Conservation (phyloP, 2,329 filamentous ascomycete genomes). For the Pyricularia grisea region DNA sequence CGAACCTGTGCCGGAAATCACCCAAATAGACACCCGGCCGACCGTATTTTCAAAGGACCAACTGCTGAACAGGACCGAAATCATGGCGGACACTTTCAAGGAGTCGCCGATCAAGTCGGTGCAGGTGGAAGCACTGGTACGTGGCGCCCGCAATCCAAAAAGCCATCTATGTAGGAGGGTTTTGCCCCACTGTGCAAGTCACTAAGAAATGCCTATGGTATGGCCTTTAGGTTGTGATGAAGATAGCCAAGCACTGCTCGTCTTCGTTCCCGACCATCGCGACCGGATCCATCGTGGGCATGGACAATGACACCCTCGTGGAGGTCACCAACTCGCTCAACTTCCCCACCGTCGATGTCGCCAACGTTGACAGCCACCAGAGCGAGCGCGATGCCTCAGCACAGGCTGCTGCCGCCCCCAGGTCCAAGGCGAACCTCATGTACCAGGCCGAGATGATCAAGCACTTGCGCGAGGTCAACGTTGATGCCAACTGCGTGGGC, state of each 20-base stretch:
- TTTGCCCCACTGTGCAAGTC: constrained; percentile 15
- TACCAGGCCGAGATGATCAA: constrained; percentile 98
- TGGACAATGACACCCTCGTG: constrained; percentile 74
- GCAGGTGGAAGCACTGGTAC: constrained; percentile 89
- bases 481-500: constrained; percentile 94
- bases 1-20: not conserved
- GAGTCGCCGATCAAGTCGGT: constrained; percentile 74
- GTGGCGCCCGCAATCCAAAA: constrained; percentile 19
- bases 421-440: constrained; percentile 77
- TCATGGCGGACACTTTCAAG: constrained; percentile 51
- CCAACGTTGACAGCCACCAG: constrained; percentile 61
- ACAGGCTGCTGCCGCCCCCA: constrained; percentile 77
- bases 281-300: constrained; percentile 84
- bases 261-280: constrained; percentile 79
- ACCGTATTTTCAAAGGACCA: not conserved
- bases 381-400: constrained; percentile 54
- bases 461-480: constrained; percentile 92
- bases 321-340: constrained; percentile 94
- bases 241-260: constrained; percentile 94
- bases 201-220: constrained; percentile 14
- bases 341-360: constrained; percentile 75
- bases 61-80: constrained; percentile 18
- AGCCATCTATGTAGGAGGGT: constrained; percentile 13
- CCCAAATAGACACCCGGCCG: not conserved
- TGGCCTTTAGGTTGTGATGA: constrained; percentile 71